Base-by-base conservation (phyloP, 768 basidiomycete species). In the Lentinula edodes region DNA sequence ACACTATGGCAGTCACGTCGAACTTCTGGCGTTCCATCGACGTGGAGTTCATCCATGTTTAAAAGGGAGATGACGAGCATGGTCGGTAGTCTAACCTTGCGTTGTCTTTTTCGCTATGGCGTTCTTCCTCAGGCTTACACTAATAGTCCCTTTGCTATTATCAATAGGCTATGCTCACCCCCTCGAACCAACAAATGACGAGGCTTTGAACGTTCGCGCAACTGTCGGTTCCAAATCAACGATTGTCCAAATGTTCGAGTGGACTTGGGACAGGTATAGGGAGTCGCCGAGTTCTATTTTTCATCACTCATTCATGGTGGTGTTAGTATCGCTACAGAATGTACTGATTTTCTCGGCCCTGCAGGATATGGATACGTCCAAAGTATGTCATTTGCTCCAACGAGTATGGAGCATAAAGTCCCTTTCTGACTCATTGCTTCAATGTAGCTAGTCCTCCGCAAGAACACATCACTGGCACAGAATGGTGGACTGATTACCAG, bases 401-500 rank as follows among this genome's bases (percentile, higher is more conserved):
- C 28, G 28, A 28, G 28, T 0, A 76, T 75, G 3, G 67, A 67
- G 61, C 76, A 77, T 62, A 74, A 76, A 58, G 62, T 79, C 38
- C 55, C 62, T 34, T 76, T 28, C 74, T 15, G 4, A 62, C 9
- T 66, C 77, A 62, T 80, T 79, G 76, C 0, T 79, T 78, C 62
- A 77, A 78, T 63, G 75, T 32, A 80, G 62, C 73, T 72, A 16
- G 78, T 78, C 76, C 76, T 4, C 66, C 86, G 2, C 76, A 78
- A 61, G 87, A 88, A 64, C 86, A 87, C 65, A 71, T 88, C 46
- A 65, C 72, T 13, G 87, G 87, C 4, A 10, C 73, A 2, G 78
- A 87, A 66, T 89, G 88, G 88, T 89, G 87, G 87, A 89, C 87
- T 0, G 87, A 88, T 67, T 89, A 90, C 66, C 88, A 82, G 62